Evolutionary conservation across 192 early-diverging fungal genomes (phyloP).

Genomic region (Rhizophlyctis rosea): DNA sequence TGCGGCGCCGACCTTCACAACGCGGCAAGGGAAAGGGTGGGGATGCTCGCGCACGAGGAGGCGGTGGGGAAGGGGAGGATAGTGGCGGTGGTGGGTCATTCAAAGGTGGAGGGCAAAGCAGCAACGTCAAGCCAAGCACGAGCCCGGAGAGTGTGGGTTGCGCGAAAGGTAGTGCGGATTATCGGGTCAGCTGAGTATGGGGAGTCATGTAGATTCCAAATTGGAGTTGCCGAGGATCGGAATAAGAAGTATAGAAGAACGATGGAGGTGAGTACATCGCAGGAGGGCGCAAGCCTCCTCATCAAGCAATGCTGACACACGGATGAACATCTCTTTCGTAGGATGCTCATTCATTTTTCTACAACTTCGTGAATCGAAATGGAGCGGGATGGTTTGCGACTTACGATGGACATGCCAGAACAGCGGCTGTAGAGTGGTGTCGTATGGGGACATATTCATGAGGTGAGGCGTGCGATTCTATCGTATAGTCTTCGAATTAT

Average conservation of each 20-base stretch:
- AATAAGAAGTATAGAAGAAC: constrained; percentile 88
- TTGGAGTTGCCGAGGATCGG: constrained; percentile 79
- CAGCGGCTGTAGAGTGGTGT: constrained; percentile 92
- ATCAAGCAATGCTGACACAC: no score
- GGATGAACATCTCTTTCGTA: constrained; percentile 23
- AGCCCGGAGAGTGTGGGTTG: neutral
- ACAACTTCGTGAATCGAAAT: constrained; percentile 77
- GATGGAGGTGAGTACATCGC: constrained; percentile 90
- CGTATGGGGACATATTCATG: constrained; percentile 81
- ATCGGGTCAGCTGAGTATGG: no score
- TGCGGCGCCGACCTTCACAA: neutral
- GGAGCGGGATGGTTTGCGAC: constrained; percentile 90
- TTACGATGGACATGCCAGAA: constrained; percentile 97
- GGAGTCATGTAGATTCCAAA: constrained; percentile 54
- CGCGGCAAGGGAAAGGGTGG: neutral
- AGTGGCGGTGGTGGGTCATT: neutral
- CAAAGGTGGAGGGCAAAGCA: no score
- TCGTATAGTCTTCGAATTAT: neutral
- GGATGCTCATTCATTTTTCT: constrained; percentile 85
- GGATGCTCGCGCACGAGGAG: neutral
- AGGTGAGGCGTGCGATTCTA: no score
- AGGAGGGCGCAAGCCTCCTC: no score
- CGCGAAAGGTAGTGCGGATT: no score
- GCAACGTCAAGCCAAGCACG: no score
- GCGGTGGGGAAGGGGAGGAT: neutral